These are phyloP conservation scores for Paraurostyla sp. DNA, from an alignment of 73 alveolate species.

Conservation along the genomic window DNA sequence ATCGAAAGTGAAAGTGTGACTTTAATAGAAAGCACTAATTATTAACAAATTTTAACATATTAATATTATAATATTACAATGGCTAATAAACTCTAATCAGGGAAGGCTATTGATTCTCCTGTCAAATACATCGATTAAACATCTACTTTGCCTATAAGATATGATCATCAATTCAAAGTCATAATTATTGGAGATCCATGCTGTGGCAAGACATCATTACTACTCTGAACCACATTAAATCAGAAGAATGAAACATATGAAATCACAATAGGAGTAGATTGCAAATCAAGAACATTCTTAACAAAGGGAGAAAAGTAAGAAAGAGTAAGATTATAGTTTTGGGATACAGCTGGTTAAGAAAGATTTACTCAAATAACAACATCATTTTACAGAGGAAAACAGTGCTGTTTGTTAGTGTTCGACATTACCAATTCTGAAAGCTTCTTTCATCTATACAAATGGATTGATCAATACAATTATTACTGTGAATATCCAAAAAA, in stretches of 20 bases:
- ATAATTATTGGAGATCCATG: constrained; percentile 64
- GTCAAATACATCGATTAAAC: too few relatives aligned
- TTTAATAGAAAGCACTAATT: too few relatives aligned
- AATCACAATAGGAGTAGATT: constrained; percentile 69
- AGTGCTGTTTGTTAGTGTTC: constrained; percentile 84
- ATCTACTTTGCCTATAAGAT: background rate
- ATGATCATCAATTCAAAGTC: constrained; percentile 24
- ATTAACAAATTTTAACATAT: too few relatives aligned
- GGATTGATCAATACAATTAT: constrained; percentile 76
- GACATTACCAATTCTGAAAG: constrained; percentile 84
- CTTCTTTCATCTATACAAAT: constrained; percentile 72
- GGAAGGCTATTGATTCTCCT: too few relatives aligned
- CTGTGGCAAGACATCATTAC: constrained; percentile 52
- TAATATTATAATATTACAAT: too few relatives aligned
- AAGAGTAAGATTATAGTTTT: constrained; percentile 73
- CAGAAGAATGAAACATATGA: constrained; percentile 15
- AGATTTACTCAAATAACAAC: constrained; percentile 88
- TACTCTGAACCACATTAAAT: constrained; percentile 17
- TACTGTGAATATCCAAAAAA: constrained; percentile 25
- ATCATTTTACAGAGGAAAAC: constrained; percentile 86
- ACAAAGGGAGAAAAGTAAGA: constrained; percentile 1
- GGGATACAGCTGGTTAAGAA: constrained; percentile 95
- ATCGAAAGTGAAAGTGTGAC: too few relatives aligned
- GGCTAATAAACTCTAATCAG: too few relatives aligned
- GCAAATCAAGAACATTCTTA: constrained; percentile 27